Conservation (phyloP, 2,329 filamentous ascomycete species). For the Rutstroemia sp. region DNA sequence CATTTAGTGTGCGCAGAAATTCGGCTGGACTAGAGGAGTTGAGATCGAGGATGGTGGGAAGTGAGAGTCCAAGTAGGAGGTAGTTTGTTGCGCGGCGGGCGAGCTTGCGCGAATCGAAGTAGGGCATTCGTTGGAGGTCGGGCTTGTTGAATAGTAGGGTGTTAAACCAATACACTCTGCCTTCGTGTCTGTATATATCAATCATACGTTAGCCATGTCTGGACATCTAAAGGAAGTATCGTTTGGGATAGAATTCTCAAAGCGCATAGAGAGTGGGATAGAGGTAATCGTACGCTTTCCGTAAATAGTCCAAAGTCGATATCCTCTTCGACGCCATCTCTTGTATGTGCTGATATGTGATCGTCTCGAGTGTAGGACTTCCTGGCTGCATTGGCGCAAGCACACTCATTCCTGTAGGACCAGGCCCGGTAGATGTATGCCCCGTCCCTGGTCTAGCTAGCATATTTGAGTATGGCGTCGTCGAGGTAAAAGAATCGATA, state of each 20-base stretch:
- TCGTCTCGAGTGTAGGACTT: constrained; percentile 29
- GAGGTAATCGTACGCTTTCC: constrained; percentile 68
- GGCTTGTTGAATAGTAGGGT: constrained; percentile 83
- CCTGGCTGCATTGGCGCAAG: constrained; percentile 18
- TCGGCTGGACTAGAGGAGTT: constrained; percentile 73
- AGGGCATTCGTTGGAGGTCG: constrained; percentile 75
- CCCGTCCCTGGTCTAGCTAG: constrained; percentile 24
- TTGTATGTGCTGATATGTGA: constrained; percentile 57
- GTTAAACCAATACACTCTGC: constrained; percentile 96
- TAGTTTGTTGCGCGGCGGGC: constrained; percentile 89
- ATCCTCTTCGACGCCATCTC: constrained; percentile 88
- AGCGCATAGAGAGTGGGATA: background rate
- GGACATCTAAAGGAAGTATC: background rate
- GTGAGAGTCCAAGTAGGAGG: constrained; percentile 82
- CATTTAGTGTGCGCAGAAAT: constrained; percentile 79
- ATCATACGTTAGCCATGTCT: background rate
- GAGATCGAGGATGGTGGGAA: constrained; percentile 84
- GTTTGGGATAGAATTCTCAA: background rate
- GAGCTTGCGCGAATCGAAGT: constrained; percentile 76
- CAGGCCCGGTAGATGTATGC: constrained; percentile 16
- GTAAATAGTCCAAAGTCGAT: constrained; percentile 84
- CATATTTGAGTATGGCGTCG: constrained; percentile 27
- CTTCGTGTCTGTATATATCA: constrained; percentile 63
- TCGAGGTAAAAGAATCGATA: constrained; percentile 20
- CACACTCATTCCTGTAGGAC: constrained; percentile 13